Conservation (phyloP, 805 yeast species). For the Barnettozyma wickerhamii region DNA sequence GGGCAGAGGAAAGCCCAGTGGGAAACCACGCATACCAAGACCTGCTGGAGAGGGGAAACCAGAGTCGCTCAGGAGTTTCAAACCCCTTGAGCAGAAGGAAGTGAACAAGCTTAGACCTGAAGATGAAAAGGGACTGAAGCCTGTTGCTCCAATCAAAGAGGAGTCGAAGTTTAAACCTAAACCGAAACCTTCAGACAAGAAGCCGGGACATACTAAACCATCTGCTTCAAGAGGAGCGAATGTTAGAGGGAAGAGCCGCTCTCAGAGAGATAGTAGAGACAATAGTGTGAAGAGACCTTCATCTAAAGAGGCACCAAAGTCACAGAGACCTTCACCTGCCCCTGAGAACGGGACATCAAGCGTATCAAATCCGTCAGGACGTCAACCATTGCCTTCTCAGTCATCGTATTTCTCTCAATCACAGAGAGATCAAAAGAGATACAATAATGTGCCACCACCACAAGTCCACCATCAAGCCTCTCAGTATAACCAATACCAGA, state of each 20-base stretch:
- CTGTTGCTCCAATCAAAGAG: not conserved
- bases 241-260: not conserved
- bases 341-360: too few relatives aligned
- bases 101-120: conserved; percentile 16
- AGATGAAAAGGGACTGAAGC: conserved; percentile 15
- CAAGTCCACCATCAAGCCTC: not conserved
- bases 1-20: too few relatives aligned
- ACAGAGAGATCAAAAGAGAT: not conserved
- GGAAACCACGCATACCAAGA: conserved; percentile 9
- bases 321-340: too few relatives aligned
- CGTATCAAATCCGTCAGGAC: not conserved
- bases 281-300: not conserved
- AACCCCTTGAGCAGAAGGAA: conserved; percentile 27
- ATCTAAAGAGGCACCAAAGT: not conserved
- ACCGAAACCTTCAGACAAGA: not conserved
- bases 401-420: not conserved
- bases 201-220: not conserved
- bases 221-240: not conserved
- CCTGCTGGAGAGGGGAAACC: conserved; percentile 22
- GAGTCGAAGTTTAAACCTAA: not conserved
- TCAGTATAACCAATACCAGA: not conserved
- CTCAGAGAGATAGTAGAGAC: not conserved
- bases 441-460: too few relatives aligned
- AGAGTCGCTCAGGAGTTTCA: conserved; percentile 35
- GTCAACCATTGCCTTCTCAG: not conserved